Conservation (phyloP, 495 filamentous ascomycete species). For the Talaromyces wortmannii region DNA sequence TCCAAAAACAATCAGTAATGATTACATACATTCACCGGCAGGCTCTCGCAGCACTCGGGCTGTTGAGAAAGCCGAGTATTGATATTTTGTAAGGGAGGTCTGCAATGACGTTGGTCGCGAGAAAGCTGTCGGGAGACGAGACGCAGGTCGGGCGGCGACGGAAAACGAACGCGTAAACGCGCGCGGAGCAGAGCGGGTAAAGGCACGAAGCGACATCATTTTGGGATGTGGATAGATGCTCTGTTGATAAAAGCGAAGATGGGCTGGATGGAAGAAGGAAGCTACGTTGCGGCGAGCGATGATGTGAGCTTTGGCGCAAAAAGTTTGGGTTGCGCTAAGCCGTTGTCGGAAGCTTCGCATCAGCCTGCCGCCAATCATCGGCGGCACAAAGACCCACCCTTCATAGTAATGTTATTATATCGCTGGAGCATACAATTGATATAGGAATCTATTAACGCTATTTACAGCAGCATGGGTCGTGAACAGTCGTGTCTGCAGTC, state of each 20-base stretch:
- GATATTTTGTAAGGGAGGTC: conserved; percentile 45
- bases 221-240: conserved; percentile 2
- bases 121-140: conserved; percentile 38
- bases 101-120: conserved; percentile 40
- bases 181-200: conserved; percentile 67
- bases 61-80: conserved; percentile 68
- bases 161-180: conserved; percentile 53
- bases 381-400: no score
- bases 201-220: conserved; percentile 71
- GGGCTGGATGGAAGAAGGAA: conserved; percentile 9
- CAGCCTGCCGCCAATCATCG: conserved; percentile 2
- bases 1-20: neutral
- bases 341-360: neutral
- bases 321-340: neutral
- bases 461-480: conserved; percentile 5
- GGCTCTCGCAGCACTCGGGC: conserved; percentile 48
- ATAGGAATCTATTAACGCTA: no score
- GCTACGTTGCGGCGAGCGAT: conserved; percentile 18
- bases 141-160: conserved; percentile 35
- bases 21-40: conserved; percentile 49
- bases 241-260: neutral
- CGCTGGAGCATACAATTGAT: no score
- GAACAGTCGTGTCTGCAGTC: conserved; percentile 13
- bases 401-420: no score
- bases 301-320: conserved; percentile 23